Evolutionary conservation across 352 stramenopile species (phyloP).

Genomic region (Phytophthora kernoviae): DNA sequence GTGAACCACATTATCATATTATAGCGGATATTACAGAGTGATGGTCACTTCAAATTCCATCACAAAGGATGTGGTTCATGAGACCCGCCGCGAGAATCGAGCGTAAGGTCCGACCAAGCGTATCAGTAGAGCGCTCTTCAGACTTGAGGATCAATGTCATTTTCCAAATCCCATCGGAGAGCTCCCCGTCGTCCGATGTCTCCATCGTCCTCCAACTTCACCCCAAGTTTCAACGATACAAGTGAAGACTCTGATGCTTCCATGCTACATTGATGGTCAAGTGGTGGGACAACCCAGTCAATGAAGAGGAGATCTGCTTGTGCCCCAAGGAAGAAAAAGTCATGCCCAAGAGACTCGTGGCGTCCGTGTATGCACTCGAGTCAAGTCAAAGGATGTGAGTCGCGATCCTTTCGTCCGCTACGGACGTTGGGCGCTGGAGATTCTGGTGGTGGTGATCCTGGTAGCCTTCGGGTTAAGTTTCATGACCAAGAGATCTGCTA

Average conservation of each 20-base stretch:
- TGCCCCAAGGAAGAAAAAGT: slow-evolving; percentile 10
- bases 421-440: slow-evolving; percentile 10
- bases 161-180: slow-evolving; percentile 22
- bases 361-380: slow-evolving; percentile 2
- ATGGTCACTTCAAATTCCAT: slow-evolving; percentile 12
- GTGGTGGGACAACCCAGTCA: slow-evolving; percentile 17
- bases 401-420: slow-evolving; percentile 8
- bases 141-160: slow-evolving; percentile 10
- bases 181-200: slow-evolving; percentile 25
- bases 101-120: slow-evolving; percentile 4
- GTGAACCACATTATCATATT: too few species aligned
- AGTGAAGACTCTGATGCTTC: slow-evolving; percentile 4
- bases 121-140: slow-evolving; percentile 5
- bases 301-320: slow-evolving; percentile 23
- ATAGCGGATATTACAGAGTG: too few species aligned
- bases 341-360: slow-evolving; percentile 1
- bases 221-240: slow-evolving; percentile 16
- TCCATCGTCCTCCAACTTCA: slow-evolving; percentile 19
- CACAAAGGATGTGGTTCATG: too few species aligned
- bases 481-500: slow-evolving; percentile 14
- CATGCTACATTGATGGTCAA: slow-evolving; percentile 15
- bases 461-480: slow-evolving; percentile 23
- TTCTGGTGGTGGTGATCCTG: slow-evolving; percentile 27
- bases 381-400: not conserved
- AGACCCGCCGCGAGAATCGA: slow-evolving; percentile 25